phyloP scores from a whole-genome alignment of 1,284 basidiomycete genomes.

The Apiotrichum siamense region DNA sequence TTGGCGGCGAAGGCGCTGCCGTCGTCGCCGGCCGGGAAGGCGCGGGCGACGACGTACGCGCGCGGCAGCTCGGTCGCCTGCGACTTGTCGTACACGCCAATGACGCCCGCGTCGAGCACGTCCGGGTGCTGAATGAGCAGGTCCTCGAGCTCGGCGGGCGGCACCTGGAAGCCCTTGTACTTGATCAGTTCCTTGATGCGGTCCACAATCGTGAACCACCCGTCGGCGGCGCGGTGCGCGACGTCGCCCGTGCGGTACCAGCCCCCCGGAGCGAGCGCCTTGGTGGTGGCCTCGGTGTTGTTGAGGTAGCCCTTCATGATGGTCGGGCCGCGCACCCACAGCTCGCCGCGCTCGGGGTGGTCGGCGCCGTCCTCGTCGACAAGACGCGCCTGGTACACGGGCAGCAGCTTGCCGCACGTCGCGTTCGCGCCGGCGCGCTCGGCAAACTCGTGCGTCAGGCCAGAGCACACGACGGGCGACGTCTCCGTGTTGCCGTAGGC shows the following conservation, averaged over 20 bases:
- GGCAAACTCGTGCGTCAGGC: conserved; percentile 28
- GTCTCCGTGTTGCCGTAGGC: conserved; percentile 50
- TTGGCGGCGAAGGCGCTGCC: conserved; percentile 12
- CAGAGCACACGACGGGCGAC: conserved; percentile 36
- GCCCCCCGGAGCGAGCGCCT: conserved; percentile 52
- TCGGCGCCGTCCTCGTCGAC: conserved; percentile 49
- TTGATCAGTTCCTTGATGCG: conserved; percentile 74
- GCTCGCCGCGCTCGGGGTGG: conserved; percentile 61
- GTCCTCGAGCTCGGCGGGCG: conserved; percentile 74
- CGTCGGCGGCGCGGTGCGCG: conserved; percentile 57
- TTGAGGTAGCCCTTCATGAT: conserved; percentile 70
- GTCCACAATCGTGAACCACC: conserved; percentile 50
- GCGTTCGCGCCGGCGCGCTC: conserved; percentile 55
- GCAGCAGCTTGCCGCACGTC: conserved; percentile 64
- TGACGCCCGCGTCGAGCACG: conserved; percentile 63
- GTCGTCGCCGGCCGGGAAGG: not conserved
- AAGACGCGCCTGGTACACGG: conserved; percentile 70
- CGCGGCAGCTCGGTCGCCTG: conserved; percentile 72
- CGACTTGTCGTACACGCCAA: conserved; percentile 58
- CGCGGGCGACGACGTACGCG: conserved; percentile 9
- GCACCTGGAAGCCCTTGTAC: conserved; percentile 60
- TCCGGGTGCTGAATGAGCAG: conserved; percentile 65
- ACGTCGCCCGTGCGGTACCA: conserved; percentile 86
- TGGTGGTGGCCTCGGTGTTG: conserved; percentile 60
- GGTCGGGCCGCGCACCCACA: conserved; percentile 70